Percentiles rank a stretch among this genome's conserved stretches.
Conservation (phyloP, 345 rosid genomes). For the Hypericum androsaemum region DNA sequence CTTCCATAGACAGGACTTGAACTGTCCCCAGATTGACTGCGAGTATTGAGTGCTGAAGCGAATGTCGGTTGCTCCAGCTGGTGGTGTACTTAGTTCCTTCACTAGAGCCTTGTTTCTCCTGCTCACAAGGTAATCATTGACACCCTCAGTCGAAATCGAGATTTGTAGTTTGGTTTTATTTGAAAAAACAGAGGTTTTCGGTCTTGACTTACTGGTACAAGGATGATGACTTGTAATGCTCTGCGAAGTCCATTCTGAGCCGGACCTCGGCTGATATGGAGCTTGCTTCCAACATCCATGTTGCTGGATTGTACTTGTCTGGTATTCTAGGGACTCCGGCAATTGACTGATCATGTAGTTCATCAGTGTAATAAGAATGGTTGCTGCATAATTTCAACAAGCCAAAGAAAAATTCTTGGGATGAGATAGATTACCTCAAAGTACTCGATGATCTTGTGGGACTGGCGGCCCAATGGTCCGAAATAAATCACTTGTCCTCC, state of each 20-base stretch:
- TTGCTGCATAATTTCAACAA: no score
- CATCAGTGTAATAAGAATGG: no score
- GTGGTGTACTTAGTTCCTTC: background rate
- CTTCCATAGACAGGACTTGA: slow-evolving; percentile 1
- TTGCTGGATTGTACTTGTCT: background rate
- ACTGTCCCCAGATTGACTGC: background rate
- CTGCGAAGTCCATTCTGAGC: background rate
- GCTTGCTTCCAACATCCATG: slow-evolving; percentile 2
- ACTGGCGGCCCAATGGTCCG: slow-evolving; percentile 1
- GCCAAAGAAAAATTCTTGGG: no score
- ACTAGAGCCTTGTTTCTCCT: slow-evolving; percentile 1
- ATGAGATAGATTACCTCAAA: background rate
- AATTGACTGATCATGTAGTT: background rate
- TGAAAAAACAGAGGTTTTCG: no score
- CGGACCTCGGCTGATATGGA: background rate
- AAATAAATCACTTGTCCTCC: slow-evolving; percentile 2
- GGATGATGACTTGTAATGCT: background rate
- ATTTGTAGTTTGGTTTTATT: no score
- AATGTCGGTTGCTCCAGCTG: background rate
- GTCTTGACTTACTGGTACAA: background rate
- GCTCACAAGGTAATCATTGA: background rate
- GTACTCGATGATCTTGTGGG: background rate
- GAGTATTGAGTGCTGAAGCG: background rate
- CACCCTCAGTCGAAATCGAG: no score
- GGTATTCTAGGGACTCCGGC: background rate